phyloP scores from a whole-genome alignment of 2,329 filamentous ascomycete genomes.

The Ramularia collo-cygni region DNA sequence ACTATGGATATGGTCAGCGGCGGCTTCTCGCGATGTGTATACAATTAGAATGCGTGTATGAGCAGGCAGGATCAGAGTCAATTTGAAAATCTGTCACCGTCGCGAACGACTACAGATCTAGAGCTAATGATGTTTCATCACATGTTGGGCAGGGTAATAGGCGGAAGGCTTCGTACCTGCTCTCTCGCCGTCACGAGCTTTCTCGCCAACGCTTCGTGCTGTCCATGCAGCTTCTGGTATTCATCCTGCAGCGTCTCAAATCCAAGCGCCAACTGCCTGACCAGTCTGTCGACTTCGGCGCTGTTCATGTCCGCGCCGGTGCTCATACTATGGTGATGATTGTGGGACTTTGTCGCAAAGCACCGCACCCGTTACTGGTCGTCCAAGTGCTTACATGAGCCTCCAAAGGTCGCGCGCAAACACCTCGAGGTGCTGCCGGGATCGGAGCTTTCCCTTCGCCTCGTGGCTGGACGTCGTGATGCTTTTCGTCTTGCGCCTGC shows the following conservation, averaged over 20 bases:
- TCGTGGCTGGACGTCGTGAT: too few relatives aligned
- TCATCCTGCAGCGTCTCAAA: constrained; percentile 43
- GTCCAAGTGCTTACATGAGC: too few relatives aligned
- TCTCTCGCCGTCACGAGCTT: constrained; percentile 43
- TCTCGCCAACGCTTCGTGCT: constrained; percentile 40
- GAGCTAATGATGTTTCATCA: constrained; percentile 42
- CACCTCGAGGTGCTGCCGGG: too few relatives aligned
- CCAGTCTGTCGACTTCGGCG: constrained; percentile 19
- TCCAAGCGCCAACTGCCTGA: constrained; percentile 38
- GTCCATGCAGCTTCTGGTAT: constrained; percentile 40
- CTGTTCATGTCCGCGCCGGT: constrained; percentile 8
- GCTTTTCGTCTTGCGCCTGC: too few relatives aligned
- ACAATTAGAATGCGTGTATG: not conserved
- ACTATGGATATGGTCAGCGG: constrained; percentile 22
- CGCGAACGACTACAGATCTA: constrained; percentile 45
- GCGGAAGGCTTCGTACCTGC: constrained; percentile 42
- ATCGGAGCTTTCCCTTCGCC: too few relatives aligned
- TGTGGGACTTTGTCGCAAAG: too few relatives aligned
- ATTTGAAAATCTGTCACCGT: constrained; percentile 42
- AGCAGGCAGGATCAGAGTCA: constrained; percentile 32
- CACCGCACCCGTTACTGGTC: too few relatives aligned
- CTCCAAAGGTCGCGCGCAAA: too few relatives aligned
- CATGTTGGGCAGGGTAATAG: constrained; percentile 13
- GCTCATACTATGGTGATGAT: too few relatives aligned
- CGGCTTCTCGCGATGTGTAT: not conserved